These are phyloP conservation scores for Dothideomycetes sp. DNA, from an alignment of 2,329 filamentous ascomycete species.

Conservation along the genomic window DNA sequence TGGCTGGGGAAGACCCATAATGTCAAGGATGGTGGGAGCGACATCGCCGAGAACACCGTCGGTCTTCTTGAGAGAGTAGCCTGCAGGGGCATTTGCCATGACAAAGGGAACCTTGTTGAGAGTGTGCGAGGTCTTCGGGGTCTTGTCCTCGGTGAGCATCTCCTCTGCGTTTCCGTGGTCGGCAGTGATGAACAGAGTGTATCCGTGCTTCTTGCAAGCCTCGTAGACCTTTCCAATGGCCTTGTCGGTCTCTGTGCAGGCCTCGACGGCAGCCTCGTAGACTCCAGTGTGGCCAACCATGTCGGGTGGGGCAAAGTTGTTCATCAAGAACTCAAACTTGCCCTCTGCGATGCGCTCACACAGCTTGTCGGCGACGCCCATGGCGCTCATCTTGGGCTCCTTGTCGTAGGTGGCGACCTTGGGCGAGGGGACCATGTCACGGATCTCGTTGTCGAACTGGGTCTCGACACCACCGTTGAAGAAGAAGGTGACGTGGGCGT, in stretches of 20 bases:
- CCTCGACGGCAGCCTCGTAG: constrained; percentile 85
- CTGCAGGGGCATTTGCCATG: constrained; percentile 91
- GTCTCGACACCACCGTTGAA: constrained; percentile 99
- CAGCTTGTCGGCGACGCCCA: constrained; percentile 79
- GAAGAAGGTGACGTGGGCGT: constrained; percentile 98
- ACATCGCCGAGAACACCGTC: constrained; percentile 93
- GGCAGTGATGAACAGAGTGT: constrained; percentile 87
- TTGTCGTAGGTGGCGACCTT: constrained; percentile 93
- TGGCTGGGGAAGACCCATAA: constrained; percentile 84
- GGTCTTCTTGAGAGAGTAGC: constrained; percentile 74
- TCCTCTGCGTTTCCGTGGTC: constrained; percentile 98
- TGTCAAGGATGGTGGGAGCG: constrained; percentile 80
- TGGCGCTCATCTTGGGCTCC: constrained; percentile 92
- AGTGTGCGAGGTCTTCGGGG: constrained; percentile 96
- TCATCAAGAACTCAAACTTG: constrained; percentile 96
- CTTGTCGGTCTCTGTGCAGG: constrained; percentile 76
- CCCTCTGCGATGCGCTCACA: constrained; percentile 74
- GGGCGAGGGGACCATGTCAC: constrained; percentile 90
- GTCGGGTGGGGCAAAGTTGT: constrained; percentile 98
- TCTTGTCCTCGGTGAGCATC: constrained; percentile 94
- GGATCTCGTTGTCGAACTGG: constrained; percentile 80
- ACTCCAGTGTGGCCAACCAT: constrained; percentile 99
- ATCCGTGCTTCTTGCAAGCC: constrained; percentile 84
- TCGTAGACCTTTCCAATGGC: constrained; percentile 90
- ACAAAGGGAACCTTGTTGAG: constrained; percentile 96